phyloP scores from a whole-genome alignment of 1,139 yeast genomes.

The Martiniozyma asiatica region DNA sequence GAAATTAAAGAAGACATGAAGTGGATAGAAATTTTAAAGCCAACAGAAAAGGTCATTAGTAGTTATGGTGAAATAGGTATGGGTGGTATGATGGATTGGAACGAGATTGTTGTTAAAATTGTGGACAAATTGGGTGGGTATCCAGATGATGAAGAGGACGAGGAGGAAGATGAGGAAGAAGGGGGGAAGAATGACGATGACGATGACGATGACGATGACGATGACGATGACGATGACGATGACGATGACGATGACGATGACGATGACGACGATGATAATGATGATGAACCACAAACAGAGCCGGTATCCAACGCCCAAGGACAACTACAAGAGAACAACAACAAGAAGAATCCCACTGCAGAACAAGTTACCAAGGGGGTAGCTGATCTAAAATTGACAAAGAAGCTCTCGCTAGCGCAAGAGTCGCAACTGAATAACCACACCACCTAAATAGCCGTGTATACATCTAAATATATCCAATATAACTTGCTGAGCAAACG shows the following conservation, averaged over 20 bases:
- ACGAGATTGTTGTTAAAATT: slow-evolving; percentile 77
- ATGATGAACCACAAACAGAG: no score
- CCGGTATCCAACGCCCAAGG: no score
- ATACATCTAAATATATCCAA: no score
- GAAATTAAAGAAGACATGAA: slow-evolving; percentile 78
- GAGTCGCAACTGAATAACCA: no score
- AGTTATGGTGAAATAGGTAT: slow-evolving; percentile 91
- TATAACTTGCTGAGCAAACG: no score
- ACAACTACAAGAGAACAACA: no score
- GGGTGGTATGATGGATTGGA: slow-evolving; percentile 89
- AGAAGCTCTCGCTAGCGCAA: no score
- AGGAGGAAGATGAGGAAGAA: slow-evolving; percentile 30
- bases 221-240: slow-evolving; percentile 34
- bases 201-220: slow-evolving; percentile 32
- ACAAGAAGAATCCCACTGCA: no score
- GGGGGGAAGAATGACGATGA: slow-evolving; percentile 36
- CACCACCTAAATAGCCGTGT: no score
- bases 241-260: slow-evolving; percentile 31
- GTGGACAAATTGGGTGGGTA: slow-evolving; percentile 80
- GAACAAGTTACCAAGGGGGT: no score
- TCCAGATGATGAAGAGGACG: slow-evolving; percentile 53
- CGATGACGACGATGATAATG: slow-evolving; percentile 29
- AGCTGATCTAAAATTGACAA: no score
- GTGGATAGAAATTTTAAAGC: slow-evolving; percentile 80
- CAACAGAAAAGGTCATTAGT: slow-evolving; percentile 87